Evolutionary conservation across 257 asterid genomes (phyloP), one percentile per base, ranked within the genome.

Genomic region (Plantago major): DNA sequence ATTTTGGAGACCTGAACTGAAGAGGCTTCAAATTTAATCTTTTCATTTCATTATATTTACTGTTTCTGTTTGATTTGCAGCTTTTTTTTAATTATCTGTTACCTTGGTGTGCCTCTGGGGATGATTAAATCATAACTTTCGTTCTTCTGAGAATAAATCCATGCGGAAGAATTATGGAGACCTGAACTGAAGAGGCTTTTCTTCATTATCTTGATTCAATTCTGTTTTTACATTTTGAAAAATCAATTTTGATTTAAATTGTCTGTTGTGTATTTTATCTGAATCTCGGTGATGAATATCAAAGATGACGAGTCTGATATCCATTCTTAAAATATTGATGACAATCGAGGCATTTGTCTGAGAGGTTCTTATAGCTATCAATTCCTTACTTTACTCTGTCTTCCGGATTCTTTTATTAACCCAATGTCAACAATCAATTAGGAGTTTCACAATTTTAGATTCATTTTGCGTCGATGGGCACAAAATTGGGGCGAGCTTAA

Each of bases 281-380:
- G n/a, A 53, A 17, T 60, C 85, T 76, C 81, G 0, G 64, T 80
- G 86, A 77, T 74, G 86, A 80, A 46, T 8, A 53, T n/a, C 19
- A 50, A 60, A 74, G 86, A 80, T 80, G 83, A 80, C 86, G 86
- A 80, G 83, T 80, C 86, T 80, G 86, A 80, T 74, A 69, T 80
- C 82, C 86, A 76, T 80, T 80, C 83, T 52, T 11, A 63, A 44
- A 71, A 72, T 22, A 67, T 67, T 80, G 86, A 80, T 77, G 86
- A 74, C 79, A 60, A 66, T 71, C 77, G 86, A 80, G 86, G 86
- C 82, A 80, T 80, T 80, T 80, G 85, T 80, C 82, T 74, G 85
- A 80, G 85, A 80, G 82, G 74, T 71, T 48, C 16, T 45, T 30
- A 14, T 9, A 0, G 28, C 2, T 30, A 12, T 22, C 12, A 46